These are phyloP conservation scores for Kokia cookei DNA, from an alignment of 441 rosid genomes.

Conservation along the genomic window DNA sequence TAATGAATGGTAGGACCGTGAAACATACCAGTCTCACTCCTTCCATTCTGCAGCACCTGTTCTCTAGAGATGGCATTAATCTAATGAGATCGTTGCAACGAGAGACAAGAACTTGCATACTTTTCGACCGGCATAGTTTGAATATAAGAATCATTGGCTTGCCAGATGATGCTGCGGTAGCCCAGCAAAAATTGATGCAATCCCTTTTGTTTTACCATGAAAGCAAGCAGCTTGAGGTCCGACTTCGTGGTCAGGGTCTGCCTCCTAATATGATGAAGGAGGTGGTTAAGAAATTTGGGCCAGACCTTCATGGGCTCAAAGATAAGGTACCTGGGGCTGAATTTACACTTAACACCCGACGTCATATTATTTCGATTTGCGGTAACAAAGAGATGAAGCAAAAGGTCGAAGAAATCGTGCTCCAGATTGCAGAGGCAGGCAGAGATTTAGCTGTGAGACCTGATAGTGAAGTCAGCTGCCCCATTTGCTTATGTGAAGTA, in stretches of 20 bases:
- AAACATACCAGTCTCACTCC: conserved; percentile 46
- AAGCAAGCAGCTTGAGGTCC: conserved; percentile 57
- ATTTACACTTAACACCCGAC: conserved; percentile 38
- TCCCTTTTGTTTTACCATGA: conserved; percentile 45
- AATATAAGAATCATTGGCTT: conserved; percentile 52
- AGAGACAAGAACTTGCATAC: conserved; percentile 46
- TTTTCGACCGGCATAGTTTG: conserved; percentile 42
- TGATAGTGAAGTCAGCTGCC: conserved; percentile 36
- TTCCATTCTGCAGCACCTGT: conserved; percentile 46
- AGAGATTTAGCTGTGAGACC: conserved; percentile 11
- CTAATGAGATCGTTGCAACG: conserved; percentile 47
- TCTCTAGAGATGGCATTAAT: conserved; percentile 40
- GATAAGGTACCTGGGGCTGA: conserved; percentile 51
- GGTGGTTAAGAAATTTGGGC: conserved; percentile 61
- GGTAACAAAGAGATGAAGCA: conserved; percentile 51
- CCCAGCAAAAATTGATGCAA: conserved; percentile 41
- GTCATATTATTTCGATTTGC: conserved; percentile 40
- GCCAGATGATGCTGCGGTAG: conserved; percentile 26
- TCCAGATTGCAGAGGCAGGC: conserved; percentile 33
- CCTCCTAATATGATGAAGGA: conserved; percentile 68
- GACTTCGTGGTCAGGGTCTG: conserved; percentile 41
- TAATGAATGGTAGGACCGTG: conserved; percentile 51
- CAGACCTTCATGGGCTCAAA: conserved; percentile 60
- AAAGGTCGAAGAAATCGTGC: conserved; percentile 41
- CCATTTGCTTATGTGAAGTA: conserved; percentile 59